Evolutionary conservation across 192 early-diverging fungal genomes (phyloP).

Genomic region (Coemansia sp.): DNA sequence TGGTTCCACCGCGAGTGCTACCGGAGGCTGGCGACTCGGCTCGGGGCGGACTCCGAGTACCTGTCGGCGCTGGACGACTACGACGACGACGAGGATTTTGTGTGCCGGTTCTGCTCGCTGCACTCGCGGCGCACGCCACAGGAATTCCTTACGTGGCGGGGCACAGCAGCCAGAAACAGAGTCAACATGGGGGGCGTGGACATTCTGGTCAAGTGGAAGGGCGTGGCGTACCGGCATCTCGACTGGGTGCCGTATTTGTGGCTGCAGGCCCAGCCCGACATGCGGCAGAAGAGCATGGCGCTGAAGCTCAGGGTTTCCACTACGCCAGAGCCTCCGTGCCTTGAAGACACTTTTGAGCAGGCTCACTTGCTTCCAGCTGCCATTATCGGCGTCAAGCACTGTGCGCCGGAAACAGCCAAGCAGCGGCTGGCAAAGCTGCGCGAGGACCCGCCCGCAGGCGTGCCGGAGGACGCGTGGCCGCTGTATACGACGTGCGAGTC

Average conservation of each 20-base stretch:
- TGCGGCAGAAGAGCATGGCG: slow-evolving; percentile 11
- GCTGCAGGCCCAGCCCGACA: slow-evolving; percentile 8
- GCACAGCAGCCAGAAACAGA: neutral
- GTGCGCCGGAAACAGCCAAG: neutral
- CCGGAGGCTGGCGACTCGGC: neutral
- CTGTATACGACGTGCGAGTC: slow-evolving; percentile 13
- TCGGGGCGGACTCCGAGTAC: neutral
- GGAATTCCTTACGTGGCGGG: slow-evolving; percentile 27
- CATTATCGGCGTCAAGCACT: slow-evolving; percentile 13
- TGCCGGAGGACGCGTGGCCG: neutral
- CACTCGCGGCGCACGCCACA: slow-evolving; percentile 8
- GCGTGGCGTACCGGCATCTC: slow-evolving; percentile 36
- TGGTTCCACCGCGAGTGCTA: slow-evolving; percentile 24
- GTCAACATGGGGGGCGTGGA: slow-evolving; percentile 10
- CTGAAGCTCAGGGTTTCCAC: neutral
- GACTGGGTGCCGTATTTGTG: slow-evolving; percentile 44
- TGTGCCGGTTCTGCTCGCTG: slow-evolving; percentile 23
- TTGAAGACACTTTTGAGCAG: slow-evolving; percentile 11
- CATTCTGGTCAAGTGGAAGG: slow-evolving; percentile 33
- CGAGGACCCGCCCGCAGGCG: neutral
- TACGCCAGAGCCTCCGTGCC: neutral
- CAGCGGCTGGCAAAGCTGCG: slow-evolving; percentile 11
- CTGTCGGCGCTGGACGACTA: neutral
- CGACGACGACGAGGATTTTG: neutral
- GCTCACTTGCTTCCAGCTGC: neutral